Conservation (phyloP, 768 basidiomycete species). For the Punctularia strigosozonata region DNA sequence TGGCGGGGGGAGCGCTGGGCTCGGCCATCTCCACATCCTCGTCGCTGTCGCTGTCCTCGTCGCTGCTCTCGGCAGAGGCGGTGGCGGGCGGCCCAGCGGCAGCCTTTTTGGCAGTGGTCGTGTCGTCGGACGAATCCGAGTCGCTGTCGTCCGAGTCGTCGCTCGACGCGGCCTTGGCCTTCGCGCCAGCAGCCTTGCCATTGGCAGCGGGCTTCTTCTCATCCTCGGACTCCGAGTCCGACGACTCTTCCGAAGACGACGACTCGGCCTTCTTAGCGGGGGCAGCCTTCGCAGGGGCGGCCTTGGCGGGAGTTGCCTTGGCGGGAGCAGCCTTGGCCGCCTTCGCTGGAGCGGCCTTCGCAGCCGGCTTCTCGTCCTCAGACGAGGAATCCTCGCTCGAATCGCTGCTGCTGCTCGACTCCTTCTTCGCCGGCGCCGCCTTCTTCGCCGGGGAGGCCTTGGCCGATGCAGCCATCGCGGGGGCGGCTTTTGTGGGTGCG, state of each 20-base stretch:
- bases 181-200: conserved; percentile 13
- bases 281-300: conserved; percentile 10
- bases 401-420: conserved; percentile 32
- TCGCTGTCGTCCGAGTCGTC: conserved; percentile 14
- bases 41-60: conserved; percentile 13
- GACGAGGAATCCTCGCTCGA: conserved; percentile 30
- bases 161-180: conserved; percentile 13
- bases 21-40: conserved; percentile 52
- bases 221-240: conserved; percentile 16
- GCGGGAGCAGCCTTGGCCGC: conserved; percentile 7
- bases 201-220: conserved; percentile 10
- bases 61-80: conserved; percentile 15
- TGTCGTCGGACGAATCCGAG: conserved; percentile 17
- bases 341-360: background rate
- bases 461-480: conserved; percentile 5
- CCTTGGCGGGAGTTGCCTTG: conserved; percentile 18
- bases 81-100: conserved; percentile 14
- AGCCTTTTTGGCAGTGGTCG: conserved; percentile 10
- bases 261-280: conserved; percentile 9
- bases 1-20: conserved; percentile 15
- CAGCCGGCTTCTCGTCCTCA: conserved; percentile 18
- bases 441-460: conserved; percentile 7
- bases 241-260: conserved; percentile 13
- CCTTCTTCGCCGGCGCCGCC: conserved; percentile 6
- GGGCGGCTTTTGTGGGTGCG: no score